Evolutionary conservation across 805 yeast species (phyloP), one percentile per base, ranked within the genome.

Genomic region (Yarrowia sp.): DNA sequence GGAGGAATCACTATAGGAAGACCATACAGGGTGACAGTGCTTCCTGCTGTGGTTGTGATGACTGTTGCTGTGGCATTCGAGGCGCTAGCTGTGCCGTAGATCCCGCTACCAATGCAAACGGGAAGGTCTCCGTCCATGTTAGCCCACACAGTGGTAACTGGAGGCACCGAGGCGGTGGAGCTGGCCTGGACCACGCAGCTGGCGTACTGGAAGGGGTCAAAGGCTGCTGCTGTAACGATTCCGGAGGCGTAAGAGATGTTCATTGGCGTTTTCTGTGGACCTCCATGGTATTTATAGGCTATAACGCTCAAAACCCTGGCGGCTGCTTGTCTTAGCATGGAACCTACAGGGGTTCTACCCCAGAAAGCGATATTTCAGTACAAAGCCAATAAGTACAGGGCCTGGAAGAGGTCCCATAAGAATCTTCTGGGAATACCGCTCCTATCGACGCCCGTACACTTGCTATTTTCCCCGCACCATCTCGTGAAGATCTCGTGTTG

Each of bases 181-280:
- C 32, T 42, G 3, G 33, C n/a, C 6, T 14, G 19, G 6, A 42
- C 32, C 49, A 47, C 55, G 9, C 55, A 47, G 35, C 38, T 31
- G 14, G 38, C 55, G 29, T 31, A 47, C 32, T 31, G 55, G n/a
- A 47, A 47, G n/a, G 55, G 55, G 10, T 47, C 29, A 14, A 47
- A 47, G 5, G 55, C 38, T 3, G 55, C 38, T 6, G 55, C 55
- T 19, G 55, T 47, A 27, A 47, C 55, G 35, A 47, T 47, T 19
- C 55, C 55, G 35, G 35, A 16, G 10, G 33, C 19, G 51, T 44
- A 44, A 5, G 51, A 44, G 18, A 29, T 44, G 35, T 44, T 44
- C 51, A 44, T 42, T 9, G 29, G 25, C 8, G 27, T 4, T 6
- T 12, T 18, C 14, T 25, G 21, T 6, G 14, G 33, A 5, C 4